A percentile compares a stretch with the other conserved stretches of the same genome.
Evolutionary conservation across 1,284 basidiomycete genomes (phyloP).

Genomic region (Rhodotorula sp.): DNA sequence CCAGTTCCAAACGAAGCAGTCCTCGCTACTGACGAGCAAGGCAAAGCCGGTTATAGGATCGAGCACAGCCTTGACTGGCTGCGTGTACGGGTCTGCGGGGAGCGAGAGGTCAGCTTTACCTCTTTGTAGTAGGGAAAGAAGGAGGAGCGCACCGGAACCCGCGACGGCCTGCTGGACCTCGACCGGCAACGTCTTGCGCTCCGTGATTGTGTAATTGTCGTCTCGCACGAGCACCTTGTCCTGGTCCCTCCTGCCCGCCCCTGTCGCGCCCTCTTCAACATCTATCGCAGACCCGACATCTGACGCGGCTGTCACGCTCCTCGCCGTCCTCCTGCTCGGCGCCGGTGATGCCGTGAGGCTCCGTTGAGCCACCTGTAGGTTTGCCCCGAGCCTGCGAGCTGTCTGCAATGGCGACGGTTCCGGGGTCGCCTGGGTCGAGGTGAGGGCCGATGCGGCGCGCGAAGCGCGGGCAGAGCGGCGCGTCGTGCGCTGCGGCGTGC

Average conservation of each 20-base stretch:
- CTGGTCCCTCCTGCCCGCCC: not conserved
- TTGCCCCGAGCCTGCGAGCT: slow-evolving; percentile 8
- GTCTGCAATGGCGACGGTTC: not conserved
- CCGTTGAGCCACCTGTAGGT: slow-evolving; percentile 8
- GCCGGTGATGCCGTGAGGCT: slow-evolving; percentile 11
- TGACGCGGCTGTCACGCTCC: slow-evolving; percentile 7
- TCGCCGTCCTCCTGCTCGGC: slow-evolving; percentile 6
- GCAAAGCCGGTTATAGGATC: slow-evolving; percentile 51
- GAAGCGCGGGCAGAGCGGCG: slow-evolving; percentile 20
- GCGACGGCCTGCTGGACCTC: slow-evolving; percentile 28
- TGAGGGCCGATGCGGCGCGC: not conserved
- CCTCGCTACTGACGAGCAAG: slow-evolving; percentile 46
- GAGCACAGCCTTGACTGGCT: slow-evolving; percentile 47
- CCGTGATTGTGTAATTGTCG: slow-evolving; percentile 24
- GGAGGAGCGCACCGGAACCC: slow-evolving; percentile 18
- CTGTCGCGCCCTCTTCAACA: slow-evolving; percentile 4
- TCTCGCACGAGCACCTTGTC: slow-evolving; percentile 37
- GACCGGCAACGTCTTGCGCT: slow-evolving; percentile 28
- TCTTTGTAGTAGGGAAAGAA: not conserved
- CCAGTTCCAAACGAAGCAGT: slow-evolving; percentile 53
- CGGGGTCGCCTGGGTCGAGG: slow-evolving; percentile 8
- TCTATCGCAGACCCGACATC: slow-evolving; percentile 27
- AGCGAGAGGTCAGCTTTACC: not conserved
- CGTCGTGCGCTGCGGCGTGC: slow-evolving; percentile 13
- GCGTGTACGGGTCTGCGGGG: slow-evolving; percentile 47